phyloP scores from a whole-genome alignment of 257 asterid species.

The Primulina tabacum region DNA sequence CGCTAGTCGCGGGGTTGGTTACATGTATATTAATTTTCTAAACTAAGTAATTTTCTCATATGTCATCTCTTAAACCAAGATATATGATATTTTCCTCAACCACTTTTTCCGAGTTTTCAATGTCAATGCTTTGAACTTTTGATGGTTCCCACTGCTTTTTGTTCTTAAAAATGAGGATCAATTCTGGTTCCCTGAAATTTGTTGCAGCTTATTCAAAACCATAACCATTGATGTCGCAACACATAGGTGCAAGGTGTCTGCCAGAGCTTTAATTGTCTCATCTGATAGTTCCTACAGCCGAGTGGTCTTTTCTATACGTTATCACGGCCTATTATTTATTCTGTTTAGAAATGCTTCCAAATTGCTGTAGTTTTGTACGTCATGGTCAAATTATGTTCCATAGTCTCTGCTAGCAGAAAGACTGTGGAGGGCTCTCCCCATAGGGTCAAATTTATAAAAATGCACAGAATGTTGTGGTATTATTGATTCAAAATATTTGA shows the following conservation, averaged over 20 bases:
- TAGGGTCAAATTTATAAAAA: not conserved
- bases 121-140: not conserved
- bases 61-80: no score
- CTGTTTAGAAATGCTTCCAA: not conserved
- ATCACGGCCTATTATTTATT: not conserved
- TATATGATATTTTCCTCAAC: no score
- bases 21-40: no score
- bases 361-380: not conserved
- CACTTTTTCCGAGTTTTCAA: no score
- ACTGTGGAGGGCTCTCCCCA: not conserved
- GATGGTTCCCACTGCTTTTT: not conserved
- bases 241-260: not conserved
- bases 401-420: not conserved
- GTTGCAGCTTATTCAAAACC: not conserved
- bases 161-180: not conserved
- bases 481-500: not conserved
- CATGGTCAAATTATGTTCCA: not conserved
- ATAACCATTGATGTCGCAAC: not conserved
- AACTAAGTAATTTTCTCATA: no score
- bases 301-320: constrained; percentile 8
- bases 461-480: not conserved
- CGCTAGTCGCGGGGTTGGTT: no score
- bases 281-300: constrained; percentile 2
- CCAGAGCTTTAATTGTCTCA: not conserved
- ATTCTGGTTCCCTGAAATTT: not conserved